Evolutionary conservation across 2,329 filamentous ascomycete genomes (phyloP).

Genomic region (Colletotrichum sp.): DNA sequence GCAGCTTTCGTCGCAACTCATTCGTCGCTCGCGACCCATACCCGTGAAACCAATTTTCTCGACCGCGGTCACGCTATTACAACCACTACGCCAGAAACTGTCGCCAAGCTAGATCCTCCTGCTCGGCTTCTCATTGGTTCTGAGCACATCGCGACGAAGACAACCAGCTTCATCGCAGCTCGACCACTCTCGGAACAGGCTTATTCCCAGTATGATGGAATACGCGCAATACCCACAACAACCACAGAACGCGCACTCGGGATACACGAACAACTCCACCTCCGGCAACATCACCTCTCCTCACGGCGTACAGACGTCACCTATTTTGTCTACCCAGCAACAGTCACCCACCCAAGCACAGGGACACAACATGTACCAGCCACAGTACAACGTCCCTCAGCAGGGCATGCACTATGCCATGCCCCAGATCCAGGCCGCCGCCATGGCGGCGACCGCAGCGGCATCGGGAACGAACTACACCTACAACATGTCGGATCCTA

Average conservation of each 20-base stretch:
- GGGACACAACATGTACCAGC: conserved; percentile 79
- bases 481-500: conserved; percentile 74
- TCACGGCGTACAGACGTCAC: conserved; percentile 75
- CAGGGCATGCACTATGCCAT: conserved; percentile 84
- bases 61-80: conserved; percentile 1
- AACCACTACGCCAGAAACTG: not conserved
- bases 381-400: conserved; percentile 76
- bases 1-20: conserved; percentile 21
- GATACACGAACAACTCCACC: conserved; percentile 64
- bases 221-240: conserved; percentile 77
- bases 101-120: not conserved
- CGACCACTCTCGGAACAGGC: not conserved
- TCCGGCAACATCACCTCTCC: conserved; percentile 73
- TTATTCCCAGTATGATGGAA: conserved; percentile 66
- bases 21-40: conserved; percentile 22
- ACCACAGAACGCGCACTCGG: conserved; percentile 68
- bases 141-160: conserved; percentile 31
- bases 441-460: conserved; percentile 90
- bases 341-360: conserved; percentile 65
- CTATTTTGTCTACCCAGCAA: conserved; percentile 80
- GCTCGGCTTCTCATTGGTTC: conserved; percentile 7
- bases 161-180: conserved; percentile 22
- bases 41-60: conserved; percentile 4
- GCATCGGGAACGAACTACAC: conserved; percentile 83
- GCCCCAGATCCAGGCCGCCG: conserved; percentile 84